Evolutionary conservation across 306 rosid genomes (phyloP).

Genomic region (Leucaena leucocephala): DNA sequence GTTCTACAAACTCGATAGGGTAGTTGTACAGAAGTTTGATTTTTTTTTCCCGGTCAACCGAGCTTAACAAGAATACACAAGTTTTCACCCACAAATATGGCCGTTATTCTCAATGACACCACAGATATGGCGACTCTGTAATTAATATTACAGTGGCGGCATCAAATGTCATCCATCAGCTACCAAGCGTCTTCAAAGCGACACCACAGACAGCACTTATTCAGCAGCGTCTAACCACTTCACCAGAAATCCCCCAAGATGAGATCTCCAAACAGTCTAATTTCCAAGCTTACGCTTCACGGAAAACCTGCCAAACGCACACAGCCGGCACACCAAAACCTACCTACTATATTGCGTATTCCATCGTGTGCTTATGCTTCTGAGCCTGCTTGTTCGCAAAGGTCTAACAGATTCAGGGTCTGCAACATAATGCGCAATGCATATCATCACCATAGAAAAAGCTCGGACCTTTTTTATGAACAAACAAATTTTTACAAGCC

Average conservation of each 20-base stretch:
- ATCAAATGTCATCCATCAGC: slow-evolving; percentile 53
- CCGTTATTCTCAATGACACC: slow-evolving; percentile 42
- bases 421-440: slow-evolving; percentile 42
- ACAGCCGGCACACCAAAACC: slow-evolving; percentile 67
- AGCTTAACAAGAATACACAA: neutral
- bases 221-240: slow-evolving; percentile 47
- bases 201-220: slow-evolving; percentile 55
- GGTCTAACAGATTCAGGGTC: slow-evolving; percentile 93
- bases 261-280: slow-evolving; percentile 50
- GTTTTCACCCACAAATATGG: slow-evolving; percentile 35
- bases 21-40: neutral
- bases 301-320: slow-evolving; percentile 76
- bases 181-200: slow-evolving; percentile 49
- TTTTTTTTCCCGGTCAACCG: neutral
- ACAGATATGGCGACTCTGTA: slow-evolving; percentile 26
- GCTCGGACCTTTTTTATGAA: neutral
- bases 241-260: slow-evolving; percentile 37
- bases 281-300: slow-evolving; percentile 93
- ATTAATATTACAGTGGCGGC: slow-evolving; percentile 47
- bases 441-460: slow-evolving; percentile 8
- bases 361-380: slow-evolving; percentile 61
- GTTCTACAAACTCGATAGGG: neutral
- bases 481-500: neutral
- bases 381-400: slow-evolving; percentile 92
- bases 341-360: slow-evolving; percentile 41